Conservation (phyloP, 495 filamentous ascomycete genomes). For the Penicillium goetzii region DNA sequence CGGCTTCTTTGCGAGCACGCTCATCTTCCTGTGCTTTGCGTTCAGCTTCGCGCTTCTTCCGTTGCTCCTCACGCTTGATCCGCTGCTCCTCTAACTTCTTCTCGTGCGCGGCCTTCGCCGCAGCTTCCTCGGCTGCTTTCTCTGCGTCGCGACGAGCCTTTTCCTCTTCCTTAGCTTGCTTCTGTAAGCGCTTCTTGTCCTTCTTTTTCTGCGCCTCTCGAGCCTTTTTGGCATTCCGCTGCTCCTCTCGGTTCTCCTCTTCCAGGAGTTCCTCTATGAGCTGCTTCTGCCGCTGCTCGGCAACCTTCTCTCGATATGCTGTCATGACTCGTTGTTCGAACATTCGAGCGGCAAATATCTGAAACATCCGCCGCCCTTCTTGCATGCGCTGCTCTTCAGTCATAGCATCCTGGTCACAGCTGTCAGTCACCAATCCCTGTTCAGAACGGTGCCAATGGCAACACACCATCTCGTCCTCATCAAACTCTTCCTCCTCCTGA, state of each 20-base stretch:
- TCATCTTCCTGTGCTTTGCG: constrained; percentile 90
- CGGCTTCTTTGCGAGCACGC: constrained; percentile 74
- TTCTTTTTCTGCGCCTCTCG: constrained; percentile 92
- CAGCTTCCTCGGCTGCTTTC: constrained; percentile 88
- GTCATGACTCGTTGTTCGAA: constrained; percentile 96
- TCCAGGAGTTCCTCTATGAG: constrained; percentile 90
- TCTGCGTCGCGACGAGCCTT: constrained; percentile 83
- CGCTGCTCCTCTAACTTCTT: constrained; percentile 80
- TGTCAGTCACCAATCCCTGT: constrained; percentile 35
- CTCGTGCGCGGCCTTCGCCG: constrained; percentile 72
- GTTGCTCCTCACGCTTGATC: constrained; percentile 81
- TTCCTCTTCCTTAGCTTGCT: constrained; percentile 86
- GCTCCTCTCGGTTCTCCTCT: constrained; percentile 71
- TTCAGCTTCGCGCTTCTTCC: constrained; percentile 90
- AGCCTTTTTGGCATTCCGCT: constrained; percentile 89
- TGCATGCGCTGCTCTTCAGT: constrained; percentile 99
- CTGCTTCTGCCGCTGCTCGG: constrained; percentile 86
- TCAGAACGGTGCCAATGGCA: neutral
- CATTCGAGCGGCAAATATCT: constrained; percentile 99
- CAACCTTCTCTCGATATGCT: constrained; percentile 96
- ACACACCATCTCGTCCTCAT: constrained; percentile 81
- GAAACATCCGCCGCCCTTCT: constrained; percentile 97
- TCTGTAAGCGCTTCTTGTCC: constrained; percentile 84
- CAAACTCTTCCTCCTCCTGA: constrained; percentile 82
- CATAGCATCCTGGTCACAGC: constrained; percentile 76